Conservation (phyloP, 495 filamentous ascomycete species). For the Penicillium ochrochloron region DNA sequence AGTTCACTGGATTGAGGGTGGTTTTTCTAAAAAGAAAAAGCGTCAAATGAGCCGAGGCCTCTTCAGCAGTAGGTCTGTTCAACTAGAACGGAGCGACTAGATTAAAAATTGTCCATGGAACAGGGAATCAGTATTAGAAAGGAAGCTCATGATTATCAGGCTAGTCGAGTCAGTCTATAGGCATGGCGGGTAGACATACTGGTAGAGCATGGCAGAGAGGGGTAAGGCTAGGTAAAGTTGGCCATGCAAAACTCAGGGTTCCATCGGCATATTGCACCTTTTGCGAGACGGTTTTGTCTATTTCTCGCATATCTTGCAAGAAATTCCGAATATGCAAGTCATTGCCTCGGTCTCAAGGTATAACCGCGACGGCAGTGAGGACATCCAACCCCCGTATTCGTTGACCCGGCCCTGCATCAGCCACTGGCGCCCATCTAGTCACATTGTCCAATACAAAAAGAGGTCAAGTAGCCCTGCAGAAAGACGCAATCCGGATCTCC, state of each 20-base stretch:
- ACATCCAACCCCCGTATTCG: not conserved
- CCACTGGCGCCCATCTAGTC: not conserved
- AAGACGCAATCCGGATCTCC: slow-evolving; percentile 7
- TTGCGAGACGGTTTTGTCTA: not conserved
- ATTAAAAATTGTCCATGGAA: not conserved
- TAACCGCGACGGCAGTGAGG: not conserved
- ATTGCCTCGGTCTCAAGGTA: not conserved
- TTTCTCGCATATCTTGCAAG: not conserved
- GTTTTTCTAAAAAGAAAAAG: not conserved
- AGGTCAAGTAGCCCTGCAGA: not conserved
- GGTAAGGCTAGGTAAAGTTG: not conserved
- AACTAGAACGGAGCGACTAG: too few relatives aligned
- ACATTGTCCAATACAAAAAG: not conserved
- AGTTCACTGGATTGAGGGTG: not conserved
- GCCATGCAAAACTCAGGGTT: not conserved
- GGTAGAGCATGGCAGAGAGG: not conserved
- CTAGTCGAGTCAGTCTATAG: not conserved
- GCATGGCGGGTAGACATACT: not conserved
- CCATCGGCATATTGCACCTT: not conserved
- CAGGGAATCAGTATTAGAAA: not conserved
- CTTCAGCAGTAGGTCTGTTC: not conserved
- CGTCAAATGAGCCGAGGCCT: not conserved
- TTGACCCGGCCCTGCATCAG: not conserved
- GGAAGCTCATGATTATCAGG: not conserved
- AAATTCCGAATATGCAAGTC: not conserved